Evolutionary conservation across 306 rosid species (phyloP).

Genomic region (Oemleria cerasiformis): DNA sequence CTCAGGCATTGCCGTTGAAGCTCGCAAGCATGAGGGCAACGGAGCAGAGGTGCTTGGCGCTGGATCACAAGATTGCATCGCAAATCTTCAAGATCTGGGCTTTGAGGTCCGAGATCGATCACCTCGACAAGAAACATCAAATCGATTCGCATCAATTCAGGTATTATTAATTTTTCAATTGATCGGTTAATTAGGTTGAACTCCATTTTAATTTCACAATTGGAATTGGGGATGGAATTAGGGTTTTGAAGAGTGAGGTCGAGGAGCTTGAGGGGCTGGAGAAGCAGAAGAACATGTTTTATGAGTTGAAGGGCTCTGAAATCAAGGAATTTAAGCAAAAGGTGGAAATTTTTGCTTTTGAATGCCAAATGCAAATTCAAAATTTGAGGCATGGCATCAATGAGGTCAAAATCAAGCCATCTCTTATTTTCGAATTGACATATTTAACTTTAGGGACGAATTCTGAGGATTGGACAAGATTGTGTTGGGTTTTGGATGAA

Average conservation of each 20-base stretch:
- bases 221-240: too few species aligned
- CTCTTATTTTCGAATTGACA: too few species aligned
- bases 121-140: constrained; percentile 42
- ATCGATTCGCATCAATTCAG: constrained; percentile 34
- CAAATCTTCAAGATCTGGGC: constrained; percentile 46
- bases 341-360: constrained; percentile 38
- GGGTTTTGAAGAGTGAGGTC: too few species aligned
- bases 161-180: constrained; percentile 16
- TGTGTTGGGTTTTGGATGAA: too few species aligned
- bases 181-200: too few species aligned
- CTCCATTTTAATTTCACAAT: too few species aligned
- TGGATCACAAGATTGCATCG: constrained; percentile 50
- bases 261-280: too few species aligned
- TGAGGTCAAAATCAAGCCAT: constrained; percentile 45
- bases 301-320: constrained; percentile 44
- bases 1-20: constrained; percentile 46
- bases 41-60: constrained; percentile 53
- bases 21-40: constrained; percentile 46
- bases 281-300: too few species aligned
- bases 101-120: constrained; percentile 50
- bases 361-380: constrained; percentile 40
- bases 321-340: constrained; percentile 54
- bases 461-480: too few species aligned
- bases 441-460: too few species aligned
- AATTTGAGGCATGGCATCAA: constrained; percentile 36